Conservation (phyloP, 345 rosid species). For the Populus deltoides region DNA sequence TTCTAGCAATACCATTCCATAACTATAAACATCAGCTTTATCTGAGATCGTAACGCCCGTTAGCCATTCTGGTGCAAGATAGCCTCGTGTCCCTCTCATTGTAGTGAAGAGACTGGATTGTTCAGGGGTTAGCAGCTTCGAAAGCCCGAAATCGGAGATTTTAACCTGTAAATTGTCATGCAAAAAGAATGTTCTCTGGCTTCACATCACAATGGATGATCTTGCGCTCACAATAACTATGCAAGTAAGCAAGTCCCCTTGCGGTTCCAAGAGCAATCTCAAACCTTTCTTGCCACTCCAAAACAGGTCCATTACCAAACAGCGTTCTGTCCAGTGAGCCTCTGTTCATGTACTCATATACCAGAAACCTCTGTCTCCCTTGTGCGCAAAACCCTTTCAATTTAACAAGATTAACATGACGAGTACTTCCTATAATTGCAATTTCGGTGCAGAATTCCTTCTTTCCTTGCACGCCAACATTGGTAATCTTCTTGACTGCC, state of each 20-base stretch:
- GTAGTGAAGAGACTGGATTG: conserved; percentile 27
- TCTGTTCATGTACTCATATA: conserved; percentile 27
- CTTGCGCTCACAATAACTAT: conserved; percentile 13
- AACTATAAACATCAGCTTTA: conserved; percentile 16
- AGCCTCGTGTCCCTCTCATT: conserved; percentile 29
- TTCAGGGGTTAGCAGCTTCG: conserved; percentile 25
- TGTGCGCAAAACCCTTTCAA: conserved; percentile 27
- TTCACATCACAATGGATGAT: conserved; percentile 31
- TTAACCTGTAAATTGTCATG: conserved; percentile 20
- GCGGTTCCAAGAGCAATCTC: conserved; percentile 30
- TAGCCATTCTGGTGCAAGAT: conserved; percentile 33
- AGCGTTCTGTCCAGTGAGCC: background rate
- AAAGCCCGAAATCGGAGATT: conserved; percentile 32
- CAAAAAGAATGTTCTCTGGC: conserved; percentile 29
- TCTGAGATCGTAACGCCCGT: conserved; percentile 19
- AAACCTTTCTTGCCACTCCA: conserved; percentile 16
- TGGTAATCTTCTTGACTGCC: conserved; percentile 26
- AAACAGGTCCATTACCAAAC: no score
- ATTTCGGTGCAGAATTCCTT: conserved; percentile 29
- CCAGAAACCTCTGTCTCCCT: conserved; percentile 25
- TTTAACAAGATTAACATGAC: conserved; percentile 25
- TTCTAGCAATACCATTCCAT: no score
- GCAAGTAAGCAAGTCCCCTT: conserved; percentile 25
- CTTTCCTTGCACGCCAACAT: conserved; percentile 22
- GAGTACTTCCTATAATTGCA: conserved; percentile 24